phyloP scores from a whole-genome alignment of 2,329 filamentous ascomycete genomes.

The Verticillium dahliae region DNA sequence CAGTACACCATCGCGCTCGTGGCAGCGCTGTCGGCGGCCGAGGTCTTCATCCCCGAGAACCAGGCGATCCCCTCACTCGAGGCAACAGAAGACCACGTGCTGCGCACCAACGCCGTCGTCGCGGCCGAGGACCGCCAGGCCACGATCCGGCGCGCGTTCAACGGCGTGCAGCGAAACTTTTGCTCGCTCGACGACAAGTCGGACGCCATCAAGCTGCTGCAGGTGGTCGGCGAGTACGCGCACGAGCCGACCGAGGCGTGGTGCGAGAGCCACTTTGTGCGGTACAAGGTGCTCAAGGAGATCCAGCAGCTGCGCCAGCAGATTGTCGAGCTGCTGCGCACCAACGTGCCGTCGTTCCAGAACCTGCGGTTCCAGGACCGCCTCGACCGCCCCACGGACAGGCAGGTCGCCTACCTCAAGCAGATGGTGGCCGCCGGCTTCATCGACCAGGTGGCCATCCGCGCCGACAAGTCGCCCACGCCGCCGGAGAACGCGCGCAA shows the following conservation, averaged over 20 bases:
- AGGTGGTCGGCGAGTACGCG: conserved; percentile 81
- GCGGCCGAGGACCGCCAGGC: conserved; percentile 65
- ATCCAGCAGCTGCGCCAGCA: conserved; percentile 76
- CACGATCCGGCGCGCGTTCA: conserved; percentile 53
- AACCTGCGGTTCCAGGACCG: conserved; percentile 49
- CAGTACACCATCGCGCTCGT: conserved; percentile 85
- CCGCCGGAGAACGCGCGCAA: conserved; percentile 62
- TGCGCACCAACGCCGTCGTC: conserved; percentile 61
- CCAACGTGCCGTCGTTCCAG: conserved; percentile 62
- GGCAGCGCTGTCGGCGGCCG: conserved; percentile 78
- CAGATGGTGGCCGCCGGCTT: conserved; percentile 91
- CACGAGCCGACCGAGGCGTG: conserved; percentile 66
- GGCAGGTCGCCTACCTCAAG: conserved; percentile 73
- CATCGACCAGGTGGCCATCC: conserved; percentile 89
- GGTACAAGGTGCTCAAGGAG: conserved; percentile 81
- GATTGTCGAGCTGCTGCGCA: conserved; percentile 71
- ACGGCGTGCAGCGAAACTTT: conserved; percentile 71
- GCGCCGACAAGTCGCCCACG: conserved; percentile 74
- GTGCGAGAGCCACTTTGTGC: conserved; percentile 78
- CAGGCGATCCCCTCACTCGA: conserved; percentile 60
- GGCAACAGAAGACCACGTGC: conserved; percentile 37
- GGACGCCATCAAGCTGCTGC: conserved; percentile 85
- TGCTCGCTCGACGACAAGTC: conserved; percentile 74
- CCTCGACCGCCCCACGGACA: conserved; percentile 53
- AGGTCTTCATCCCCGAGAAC: conserved; percentile 78